phyloP scores from a whole-genome alignment of 2,329 filamentous ascomycete genomes.

The Cadophora sp. region DNA sequence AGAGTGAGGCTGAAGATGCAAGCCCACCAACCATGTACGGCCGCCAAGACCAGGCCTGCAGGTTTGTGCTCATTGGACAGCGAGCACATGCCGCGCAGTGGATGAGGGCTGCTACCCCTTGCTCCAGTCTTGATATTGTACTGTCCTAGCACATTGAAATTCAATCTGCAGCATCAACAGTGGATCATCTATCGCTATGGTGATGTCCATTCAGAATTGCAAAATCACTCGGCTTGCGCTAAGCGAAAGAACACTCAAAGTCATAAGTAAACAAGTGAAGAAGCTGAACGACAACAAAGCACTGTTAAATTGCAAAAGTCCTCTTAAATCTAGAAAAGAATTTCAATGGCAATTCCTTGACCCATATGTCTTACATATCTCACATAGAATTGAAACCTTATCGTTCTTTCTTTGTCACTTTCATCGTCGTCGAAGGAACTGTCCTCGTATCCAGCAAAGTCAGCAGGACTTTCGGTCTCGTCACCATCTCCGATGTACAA shows the following conservation, averaged over 20 bases:
- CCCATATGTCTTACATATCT: background rate
- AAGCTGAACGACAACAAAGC: too few species aligned
- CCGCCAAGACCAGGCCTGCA: background rate
- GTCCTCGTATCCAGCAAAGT: background rate
- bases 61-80: background rate
- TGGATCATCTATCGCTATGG: too few species aligned
- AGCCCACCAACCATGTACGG: background rate
- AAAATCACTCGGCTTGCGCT: too few species aligned
- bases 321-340: too few species aligned
- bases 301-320: too few species aligned
- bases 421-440: background rate
- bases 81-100: background rate
- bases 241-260: too few species aligned
- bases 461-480: background rate
- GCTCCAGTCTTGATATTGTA: too few species aligned
- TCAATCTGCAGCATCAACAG: too few species aligned
- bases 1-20: background rate
- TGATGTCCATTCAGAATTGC: too few species aligned
- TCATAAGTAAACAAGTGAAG: too few species aligned
- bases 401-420: background rate
- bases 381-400: background rate
- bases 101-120: background rate
- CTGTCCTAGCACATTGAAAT: too few species aligned
- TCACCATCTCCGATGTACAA: background rate
- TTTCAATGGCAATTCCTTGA: too few species aligned